phyloP scores from a whole-genome alignment of 305 asterid genomes.

The Solanum hybrid region DNA sequence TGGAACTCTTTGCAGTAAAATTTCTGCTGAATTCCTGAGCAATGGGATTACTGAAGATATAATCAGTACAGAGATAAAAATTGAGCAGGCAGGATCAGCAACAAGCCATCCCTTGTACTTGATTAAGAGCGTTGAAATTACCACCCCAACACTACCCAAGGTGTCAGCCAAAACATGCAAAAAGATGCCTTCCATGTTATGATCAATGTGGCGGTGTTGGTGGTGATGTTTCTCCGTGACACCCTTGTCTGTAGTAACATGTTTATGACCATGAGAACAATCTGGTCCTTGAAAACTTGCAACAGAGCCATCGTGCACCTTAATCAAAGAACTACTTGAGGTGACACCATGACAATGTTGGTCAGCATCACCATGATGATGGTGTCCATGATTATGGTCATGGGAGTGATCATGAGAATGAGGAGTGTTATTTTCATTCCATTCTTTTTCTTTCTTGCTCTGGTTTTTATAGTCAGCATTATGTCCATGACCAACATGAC shows the following conservation, averaged over 20 bases:
- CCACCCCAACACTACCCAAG: constrained; percentile 92
- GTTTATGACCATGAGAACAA: constrained; percentile 7
- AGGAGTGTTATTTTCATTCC: background rate
- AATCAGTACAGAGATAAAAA: constrained; percentile 73
- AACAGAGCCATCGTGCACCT: background rate
- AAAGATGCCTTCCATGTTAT: constrained; percentile 97
- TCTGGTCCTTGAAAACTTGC: background rate
- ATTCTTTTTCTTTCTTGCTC: background rate
- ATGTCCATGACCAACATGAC: constrained; percentile 8
- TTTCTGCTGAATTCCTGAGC: constrained; percentile 83
- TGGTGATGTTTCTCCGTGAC: constrained; percentile 26
- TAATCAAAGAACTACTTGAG: background rate
- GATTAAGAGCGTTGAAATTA: constrained; percentile 70
- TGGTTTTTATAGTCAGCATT: constrained; percentile 11
- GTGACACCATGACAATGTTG: background rate
- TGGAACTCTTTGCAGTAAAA: constrained; percentile 85
- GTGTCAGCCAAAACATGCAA: constrained; percentile 96
- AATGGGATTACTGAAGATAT: constrained; percentile 76
- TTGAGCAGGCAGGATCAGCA: constrained; percentile 94
- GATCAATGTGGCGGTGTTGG: constrained; percentile 69
- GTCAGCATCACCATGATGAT: constrained; percentile 6
- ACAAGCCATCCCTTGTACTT: constrained; percentile 91
- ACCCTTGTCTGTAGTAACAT: background rate
- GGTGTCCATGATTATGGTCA: constrained; percentile 14
- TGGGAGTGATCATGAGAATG: constrained; percentile 8